These are phyloP conservation scores for Xanthoconium separans DNA, from an alignment of 1,284 basidiomycete species.

Conservation along the genomic window DNA sequence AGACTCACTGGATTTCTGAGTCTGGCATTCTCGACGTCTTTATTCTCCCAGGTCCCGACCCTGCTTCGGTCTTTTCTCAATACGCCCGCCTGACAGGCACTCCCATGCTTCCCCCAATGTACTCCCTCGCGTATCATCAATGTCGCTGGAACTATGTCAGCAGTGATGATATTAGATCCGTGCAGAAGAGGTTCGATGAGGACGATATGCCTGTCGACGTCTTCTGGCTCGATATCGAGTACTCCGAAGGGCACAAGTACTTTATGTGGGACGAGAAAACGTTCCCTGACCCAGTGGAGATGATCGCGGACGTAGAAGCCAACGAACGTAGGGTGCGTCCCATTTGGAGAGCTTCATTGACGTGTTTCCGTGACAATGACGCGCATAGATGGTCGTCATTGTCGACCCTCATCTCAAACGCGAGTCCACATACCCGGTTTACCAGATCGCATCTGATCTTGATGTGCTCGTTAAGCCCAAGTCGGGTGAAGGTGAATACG, in stretches of 20 bases:
- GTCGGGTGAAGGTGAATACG: constrained; percentile 81
- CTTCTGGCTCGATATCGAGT: constrained; percentile 99
- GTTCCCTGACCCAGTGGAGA: constrained; percentile 93
- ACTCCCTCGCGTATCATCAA: constrained; percentile 95
- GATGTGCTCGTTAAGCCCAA: constrained; percentile 82
- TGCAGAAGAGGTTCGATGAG: constrained; percentile 87
- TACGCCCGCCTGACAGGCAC: constrained; percentile 87
- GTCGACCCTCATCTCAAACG: constrained; percentile 97
- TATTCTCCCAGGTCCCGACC: constrained; percentile 87
- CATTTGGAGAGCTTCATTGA: not conserved
- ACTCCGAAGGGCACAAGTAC: constrained; percentile 93
- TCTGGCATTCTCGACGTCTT: constrained; percentile 95
- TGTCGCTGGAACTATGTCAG: constrained; percentile 98
- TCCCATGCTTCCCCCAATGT: constrained; percentile 84
- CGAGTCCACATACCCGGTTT: constrained; percentile 78
- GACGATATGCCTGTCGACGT: constrained; percentile 96
- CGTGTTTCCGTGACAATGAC: not conserved
- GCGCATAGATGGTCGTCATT: constrained; percentile 90
- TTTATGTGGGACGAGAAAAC: constrained; percentile 94
- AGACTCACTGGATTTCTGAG: constrained; percentile 97
- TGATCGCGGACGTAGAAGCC: constrained; percentile 88
- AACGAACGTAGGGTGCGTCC: constrained; percentile 77
- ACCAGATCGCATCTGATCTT: constrained; percentile 80
- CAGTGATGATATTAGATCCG: constrained; percentile 85
- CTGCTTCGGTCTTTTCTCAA: constrained; percentile 80